phyloP scores from a whole-genome alignment of 352 stramenopile species.

The Pythium folliculosum region DNA sequence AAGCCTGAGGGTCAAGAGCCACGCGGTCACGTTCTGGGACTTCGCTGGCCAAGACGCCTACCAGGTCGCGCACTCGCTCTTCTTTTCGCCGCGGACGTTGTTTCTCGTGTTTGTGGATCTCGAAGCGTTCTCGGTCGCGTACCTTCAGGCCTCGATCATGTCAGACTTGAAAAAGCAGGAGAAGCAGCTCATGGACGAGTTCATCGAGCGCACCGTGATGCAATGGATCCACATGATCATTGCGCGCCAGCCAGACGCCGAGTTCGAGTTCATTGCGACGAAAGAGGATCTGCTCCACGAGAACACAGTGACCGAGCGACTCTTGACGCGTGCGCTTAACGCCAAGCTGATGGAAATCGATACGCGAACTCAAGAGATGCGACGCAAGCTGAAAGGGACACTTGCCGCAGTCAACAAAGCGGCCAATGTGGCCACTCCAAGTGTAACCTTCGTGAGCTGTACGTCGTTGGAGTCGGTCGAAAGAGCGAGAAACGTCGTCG shows the following conservation, averaged over 20 bases:
- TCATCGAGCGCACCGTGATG: background rate
- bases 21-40: background rate
- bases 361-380: background rate
- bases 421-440: background rate
- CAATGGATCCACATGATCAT: background rate
- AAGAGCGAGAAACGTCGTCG: background rate
- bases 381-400: background rate
- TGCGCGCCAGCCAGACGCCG: conserved; percentile 8
- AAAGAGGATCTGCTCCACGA: conserved; percentile 9
- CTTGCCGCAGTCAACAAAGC: too few species aligned
- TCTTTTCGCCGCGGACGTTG: conserved; percentile 20
- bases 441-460: too few species aligned
- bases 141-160: conserved; percentile 5
- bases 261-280: conserved; percentile 24
- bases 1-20: background rate
- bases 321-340: background rate
- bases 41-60: conserved; percentile 7
- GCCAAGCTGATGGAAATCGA: background rate
- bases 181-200: background rate
- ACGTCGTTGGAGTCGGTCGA: background rate
- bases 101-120: conserved; percentile 23
- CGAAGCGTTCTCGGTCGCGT: background rate
- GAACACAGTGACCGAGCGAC: background rate
- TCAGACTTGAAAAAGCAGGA: background rate
- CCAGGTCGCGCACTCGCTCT: conserved; percentile 18